Evolutionary conservation across 345 rosid species (phyloP), one percentile per base, ranked within the genome.

Genomic region (Leavenworthia alabamica): DNA sequence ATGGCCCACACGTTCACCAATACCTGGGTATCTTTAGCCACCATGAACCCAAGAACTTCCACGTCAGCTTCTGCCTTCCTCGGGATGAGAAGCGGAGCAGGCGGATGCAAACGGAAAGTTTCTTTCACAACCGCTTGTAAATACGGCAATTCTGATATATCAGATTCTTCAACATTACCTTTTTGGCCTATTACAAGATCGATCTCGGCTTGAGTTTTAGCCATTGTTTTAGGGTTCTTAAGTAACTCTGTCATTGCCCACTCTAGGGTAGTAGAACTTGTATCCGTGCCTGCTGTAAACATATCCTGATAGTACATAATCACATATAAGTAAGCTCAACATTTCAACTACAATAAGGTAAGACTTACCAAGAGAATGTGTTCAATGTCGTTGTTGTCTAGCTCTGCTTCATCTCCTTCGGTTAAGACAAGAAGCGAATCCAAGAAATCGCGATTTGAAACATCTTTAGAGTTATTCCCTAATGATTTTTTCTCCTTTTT

Each of bases 261-360:
- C 29, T 75, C 75, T 32, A 75, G 45, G 1, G 75, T 70, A 39
- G 61, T 40, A 14, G 78, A 65, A 39, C 20, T 77, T 22, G 82
- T 80, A 22, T 83, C 85, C 0, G 78, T 71, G 4, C 83, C 85
- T 0, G 71, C 88, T 22, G 28, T 0, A 28, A 83, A 75, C 35
- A 77, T 24, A 11, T 77, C 83, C 80, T 80, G 47, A 47, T 2
- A n/a, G n/a, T n/a, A 62, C 5, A 22, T 50, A 28, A n/a, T n/a
- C n/a, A n/a, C n/a, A n/a, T n/a, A n/a, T n/a, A n/a, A n/a, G n/a
- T n/a, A n/a, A n/a, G n/a, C n/a, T n/a, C n/a, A n/a, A n/a, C n/a
- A n/a, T n/a, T n/a, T n/a, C n/a, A n/a, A n/a, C n/a, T n/a, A n/a
- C n/a, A n/a, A n/a, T n/a, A n/a, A n/a, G 6, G 40, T 9, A 28